Base-by-base conservation (phyloP, 139 green algal species). In the Desmodesmus armatus region DNA sequence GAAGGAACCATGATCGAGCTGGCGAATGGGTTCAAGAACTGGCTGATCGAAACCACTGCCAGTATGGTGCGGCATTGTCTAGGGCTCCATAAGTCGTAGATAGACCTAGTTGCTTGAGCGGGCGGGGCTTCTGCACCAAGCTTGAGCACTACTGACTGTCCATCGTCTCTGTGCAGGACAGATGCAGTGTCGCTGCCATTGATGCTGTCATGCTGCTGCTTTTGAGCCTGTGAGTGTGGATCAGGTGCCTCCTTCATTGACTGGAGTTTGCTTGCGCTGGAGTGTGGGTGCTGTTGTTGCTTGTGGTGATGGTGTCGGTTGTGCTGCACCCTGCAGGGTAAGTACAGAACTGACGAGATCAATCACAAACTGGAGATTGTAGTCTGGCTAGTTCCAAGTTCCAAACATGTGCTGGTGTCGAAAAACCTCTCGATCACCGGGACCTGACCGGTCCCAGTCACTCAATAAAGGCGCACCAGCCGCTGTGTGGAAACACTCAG, bases 11-110 rank as follows among this genome's bases (percentile, higher is more conserved):
- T 40, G 29, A 79, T 53, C n/a, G 43, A 63, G 27, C 43, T 63
- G 15, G 41, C 39, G 27, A 79, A 62, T 33, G 71, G 71, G 44
- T 79, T 79, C 11, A 79, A 27, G 41, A 79, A 79, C 44, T 79
- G 71, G 43, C 71, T 79, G 27, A 79, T 23, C 19, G 43, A 79
- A 27, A 79, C 71, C 29, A 79, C 71, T 25, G n/a, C 44, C 43
- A 79, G 27, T 27, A 79, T 79, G n/a, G n/a, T n/a, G n/a, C n/a
- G n/a, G n/a, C n/a, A n/a, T n/a, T n/a, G n/a, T n/a, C n/a, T n/a
- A n/a, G n/a, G n/a, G n/a, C n/a, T n/a, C n/a, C n/a, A n/a, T n/a
- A n/a, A n/a, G n/a, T n/a, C n/a, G n/a, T n/a, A n/a, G n/a, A n/a
- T n/a, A n/a, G n/a, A n/a, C n/a, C n/a, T n/a, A n/a, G n/a, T n/a